Conservation (phyloP, 2,329 filamentous ascomycete species). For the Arthrobotrys sphaeroides region DNA sequence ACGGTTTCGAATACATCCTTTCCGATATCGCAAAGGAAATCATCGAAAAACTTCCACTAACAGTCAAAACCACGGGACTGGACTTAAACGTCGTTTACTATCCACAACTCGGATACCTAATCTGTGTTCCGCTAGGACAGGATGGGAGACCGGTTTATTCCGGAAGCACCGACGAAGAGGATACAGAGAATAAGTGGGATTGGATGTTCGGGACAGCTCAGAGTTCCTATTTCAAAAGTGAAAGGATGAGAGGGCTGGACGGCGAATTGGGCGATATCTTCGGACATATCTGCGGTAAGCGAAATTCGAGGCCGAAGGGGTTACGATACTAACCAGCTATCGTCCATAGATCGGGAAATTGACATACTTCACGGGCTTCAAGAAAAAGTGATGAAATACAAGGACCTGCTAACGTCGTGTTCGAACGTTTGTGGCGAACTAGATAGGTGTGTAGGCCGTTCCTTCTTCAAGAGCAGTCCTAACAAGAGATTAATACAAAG, state of each 20-base stretch:
- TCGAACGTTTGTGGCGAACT: constrained; percentile 87
- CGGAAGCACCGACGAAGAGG: constrained; percentile 71
- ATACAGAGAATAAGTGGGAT: constrained; percentile 74
- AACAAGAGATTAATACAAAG: not conserved
- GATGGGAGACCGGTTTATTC: constrained; percentile 36
- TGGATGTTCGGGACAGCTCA: constrained; percentile 77
- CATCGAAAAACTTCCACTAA: constrained; percentile 68
- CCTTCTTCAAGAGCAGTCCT: not conserved
- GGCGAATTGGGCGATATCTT: constrained; percentile 84
- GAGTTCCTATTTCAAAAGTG: constrained; percentile 85
- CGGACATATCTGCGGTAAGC: constrained; percentile 78
- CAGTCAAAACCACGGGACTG: constrained; percentile 64
- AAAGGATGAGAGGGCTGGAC: constrained; percentile 81
- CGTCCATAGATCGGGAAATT: constrained; percentile 77
- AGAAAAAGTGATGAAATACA: constrained; percentile 74
- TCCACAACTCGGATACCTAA: constrained; percentile 89
- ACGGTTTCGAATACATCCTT: constrained; percentile 79
- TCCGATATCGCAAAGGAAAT: constrained; percentile 74
- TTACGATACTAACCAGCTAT: constrained; percentile 10
- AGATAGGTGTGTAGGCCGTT: constrained; percentile 68
- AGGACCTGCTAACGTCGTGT: constrained; percentile 72
- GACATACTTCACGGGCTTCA: constrained; percentile 84
- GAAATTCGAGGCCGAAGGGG: not conserved
- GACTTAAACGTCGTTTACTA: constrained; percentile 84
- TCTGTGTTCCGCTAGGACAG: constrained; percentile 68